Percentiles rank a stretch among this genome's conserved stretches.
Evolutionary conservation across 306 rosid species (phyloP).

Genomic region (Spatholobus suberectus): DNA sequence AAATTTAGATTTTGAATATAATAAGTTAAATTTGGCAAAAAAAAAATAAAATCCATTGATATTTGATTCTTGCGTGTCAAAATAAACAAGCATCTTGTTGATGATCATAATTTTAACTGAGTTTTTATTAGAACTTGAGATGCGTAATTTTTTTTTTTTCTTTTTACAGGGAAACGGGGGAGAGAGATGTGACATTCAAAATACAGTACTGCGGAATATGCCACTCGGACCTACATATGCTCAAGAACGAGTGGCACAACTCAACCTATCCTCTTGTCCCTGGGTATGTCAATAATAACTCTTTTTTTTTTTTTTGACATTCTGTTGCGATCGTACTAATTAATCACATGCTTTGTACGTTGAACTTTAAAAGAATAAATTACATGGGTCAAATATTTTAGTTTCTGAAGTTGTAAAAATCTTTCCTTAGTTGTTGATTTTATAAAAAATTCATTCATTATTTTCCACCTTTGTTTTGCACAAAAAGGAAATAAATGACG

Average conservation of each 20-base stretch:
- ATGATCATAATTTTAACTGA: background rate
- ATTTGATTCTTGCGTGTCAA: background rate
- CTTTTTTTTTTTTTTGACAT: background rate
- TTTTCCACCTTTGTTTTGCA: no score
- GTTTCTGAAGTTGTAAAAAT: no score
- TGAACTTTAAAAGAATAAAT: background rate
- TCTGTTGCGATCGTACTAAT: background rate
- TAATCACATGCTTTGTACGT: background rate
- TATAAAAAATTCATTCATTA: no score
- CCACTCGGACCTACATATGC: slow-evolving; percentile 59
- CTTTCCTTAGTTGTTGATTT: no score
- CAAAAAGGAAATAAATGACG: no score
- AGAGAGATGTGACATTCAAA: slow-evolving; percentile 55
- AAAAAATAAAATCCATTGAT: background rate
- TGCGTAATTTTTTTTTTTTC: background rate
- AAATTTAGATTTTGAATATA: no score
- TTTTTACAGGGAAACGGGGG: slow-evolving; percentile 46
- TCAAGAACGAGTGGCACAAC: slow-evolving; percentile 56
- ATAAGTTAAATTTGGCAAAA: no score
- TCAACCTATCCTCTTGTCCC: slow-evolving; percentile 60
- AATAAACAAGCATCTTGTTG: background rate
- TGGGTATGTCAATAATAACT: slow-evolving; percentile 38
- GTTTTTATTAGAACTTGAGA: background rate
- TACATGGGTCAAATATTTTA: no score
- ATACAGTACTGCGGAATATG: slow-evolving; percentile 66